These are phyloP conservation scores for Amphicarpaea edgeworthii DNA, from an alignment of 306 rosid species.

Conservation along the genomic window DNA sequence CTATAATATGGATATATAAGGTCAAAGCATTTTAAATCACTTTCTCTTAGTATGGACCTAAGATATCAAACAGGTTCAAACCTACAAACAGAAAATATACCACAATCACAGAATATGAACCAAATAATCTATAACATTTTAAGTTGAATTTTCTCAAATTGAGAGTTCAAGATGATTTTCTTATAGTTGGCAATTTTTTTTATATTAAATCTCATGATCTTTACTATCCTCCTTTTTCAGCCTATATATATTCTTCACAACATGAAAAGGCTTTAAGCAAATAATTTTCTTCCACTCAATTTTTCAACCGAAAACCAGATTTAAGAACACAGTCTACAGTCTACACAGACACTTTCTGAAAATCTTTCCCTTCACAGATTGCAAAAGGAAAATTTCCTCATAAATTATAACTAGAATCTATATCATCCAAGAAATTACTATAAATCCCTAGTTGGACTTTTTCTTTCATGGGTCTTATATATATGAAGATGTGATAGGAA, in stretches of 20 bases:
- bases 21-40: not conserved
- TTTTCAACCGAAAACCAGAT: too few species aligned
- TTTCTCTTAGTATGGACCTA: conserved; percentile 20
- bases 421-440: too few species aligned
- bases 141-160: not conserved
- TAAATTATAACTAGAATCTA: too few species aligned
- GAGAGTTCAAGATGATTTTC: not conserved
- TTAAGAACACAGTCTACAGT: too few species aligned
- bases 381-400: too few species aligned
- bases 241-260: not conserved
- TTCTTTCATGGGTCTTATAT: too few species aligned
- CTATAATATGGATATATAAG: not conserved
- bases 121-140: not conserved
- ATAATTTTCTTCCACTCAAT: too few species aligned
- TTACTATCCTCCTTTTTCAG: not conserved
- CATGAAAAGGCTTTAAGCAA: not conserved
- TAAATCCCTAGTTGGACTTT: too few species aligned
- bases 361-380: too few species aligned
- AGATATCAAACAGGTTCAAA: conserved; percentile 20
- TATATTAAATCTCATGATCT: not conserved
- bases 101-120: not conserved
- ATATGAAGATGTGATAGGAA: too few species aligned
- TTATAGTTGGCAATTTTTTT: not conserved
- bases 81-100: not conserved
- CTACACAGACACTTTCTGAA: too few species aligned